Conservation (phyloP, 169 alveolate genomes). For the Perkinsus chesapeaki region DNA sequence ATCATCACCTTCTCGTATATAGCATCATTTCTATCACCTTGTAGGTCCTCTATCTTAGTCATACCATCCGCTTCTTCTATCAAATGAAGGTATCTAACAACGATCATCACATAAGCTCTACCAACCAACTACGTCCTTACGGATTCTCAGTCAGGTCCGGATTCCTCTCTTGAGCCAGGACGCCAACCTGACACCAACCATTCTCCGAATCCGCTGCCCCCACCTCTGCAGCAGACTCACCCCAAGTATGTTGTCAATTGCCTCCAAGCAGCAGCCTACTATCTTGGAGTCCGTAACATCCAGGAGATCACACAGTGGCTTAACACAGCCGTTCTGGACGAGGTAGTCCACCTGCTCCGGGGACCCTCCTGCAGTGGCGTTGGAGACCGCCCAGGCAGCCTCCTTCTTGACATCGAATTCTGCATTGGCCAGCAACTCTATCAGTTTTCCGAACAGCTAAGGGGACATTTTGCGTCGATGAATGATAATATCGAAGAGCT, state of each 20-base stretch:
- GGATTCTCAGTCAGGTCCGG: not conserved
- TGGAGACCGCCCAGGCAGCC: slow-evolving; percentile 88
- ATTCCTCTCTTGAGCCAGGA: not conserved
- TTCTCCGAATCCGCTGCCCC: too few species aligned
- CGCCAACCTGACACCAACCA: not conserved
- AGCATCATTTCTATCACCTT: slow-evolving; percentile 32
- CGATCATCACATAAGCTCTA: not conserved
- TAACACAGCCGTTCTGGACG: slow-evolving; percentile 81
- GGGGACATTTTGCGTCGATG: not conserved
- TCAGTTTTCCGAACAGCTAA: slow-evolving; percentile 66
- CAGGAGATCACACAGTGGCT: slow-evolving; percentile 73
- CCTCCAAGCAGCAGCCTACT: slow-evolving; percentile 80
- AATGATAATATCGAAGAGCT: too few species aligned
- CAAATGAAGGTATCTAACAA: not conserved
- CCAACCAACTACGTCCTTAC: not conserved
- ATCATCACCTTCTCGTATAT: slow-evolving; percentile 23
- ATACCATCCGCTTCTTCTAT: slow-evolving; percentile 27
- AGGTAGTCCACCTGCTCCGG: slow-evolving; percentile 71
- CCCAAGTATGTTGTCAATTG: slow-evolving; percentile 79
- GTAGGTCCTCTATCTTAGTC: slow-evolving; percentile 27
- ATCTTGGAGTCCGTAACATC: slow-evolving; percentile 78
- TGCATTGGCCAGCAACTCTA: slow-evolving; percentile 69
- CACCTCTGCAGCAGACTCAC: too few species aligned
- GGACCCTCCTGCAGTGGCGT: slow-evolving; percentile 70
- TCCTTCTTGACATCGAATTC: slow-evolving; percentile 89